phyloP scores from a whole-genome alignment of 2,329 filamentous ascomycete species.

The Calonectria pseudoreteaudii region DNA sequence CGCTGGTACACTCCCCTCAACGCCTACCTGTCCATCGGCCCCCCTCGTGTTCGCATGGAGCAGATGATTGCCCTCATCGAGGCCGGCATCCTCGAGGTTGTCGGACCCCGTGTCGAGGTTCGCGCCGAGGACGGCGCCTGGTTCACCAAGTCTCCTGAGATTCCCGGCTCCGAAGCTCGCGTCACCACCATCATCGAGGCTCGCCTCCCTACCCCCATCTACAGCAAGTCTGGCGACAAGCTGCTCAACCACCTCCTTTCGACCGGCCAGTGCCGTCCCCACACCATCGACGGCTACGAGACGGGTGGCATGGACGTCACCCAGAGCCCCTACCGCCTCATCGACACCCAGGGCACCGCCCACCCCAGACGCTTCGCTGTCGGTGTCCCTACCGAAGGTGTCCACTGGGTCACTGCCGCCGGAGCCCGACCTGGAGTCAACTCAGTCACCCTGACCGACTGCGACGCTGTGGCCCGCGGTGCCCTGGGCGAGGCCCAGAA shows the following conservation, averaged over 20 bases:
- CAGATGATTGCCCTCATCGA: slow-evolving; percentile 7
- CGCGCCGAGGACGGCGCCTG: neutral
- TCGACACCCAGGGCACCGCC: neutral
- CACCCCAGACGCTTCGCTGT: neutral
- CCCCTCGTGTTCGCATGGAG: neutral
- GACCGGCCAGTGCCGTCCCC: neutral
- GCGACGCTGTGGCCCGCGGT: neutral
- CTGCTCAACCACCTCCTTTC: neutral
- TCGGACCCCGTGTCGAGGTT: neutral
- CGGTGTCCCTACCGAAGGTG: neutral
- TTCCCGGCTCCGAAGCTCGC: neutral
- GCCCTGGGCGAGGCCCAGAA: neutral
- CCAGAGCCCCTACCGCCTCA: neutral
- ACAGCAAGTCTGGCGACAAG: neutral
- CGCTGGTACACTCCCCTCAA: neutral
- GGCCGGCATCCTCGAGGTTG: neutral
- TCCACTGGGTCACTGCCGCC: neutral
- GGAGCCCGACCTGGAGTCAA: slow-evolving; percentile 1
- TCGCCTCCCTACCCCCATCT: neutral
- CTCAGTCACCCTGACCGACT: neutral
- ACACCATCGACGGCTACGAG: slow-evolving; percentile 1
- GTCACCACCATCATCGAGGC: neutral
- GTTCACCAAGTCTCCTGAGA: neutral
- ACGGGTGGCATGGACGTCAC: neutral
- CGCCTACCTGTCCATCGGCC: slow-evolving; percentile 1